These are phyloP conservation scores for Nigrospora osmanthi DNA, from an alignment of 2,329 filamentous ascomycete species.

Conservation along the genomic window DNA sequence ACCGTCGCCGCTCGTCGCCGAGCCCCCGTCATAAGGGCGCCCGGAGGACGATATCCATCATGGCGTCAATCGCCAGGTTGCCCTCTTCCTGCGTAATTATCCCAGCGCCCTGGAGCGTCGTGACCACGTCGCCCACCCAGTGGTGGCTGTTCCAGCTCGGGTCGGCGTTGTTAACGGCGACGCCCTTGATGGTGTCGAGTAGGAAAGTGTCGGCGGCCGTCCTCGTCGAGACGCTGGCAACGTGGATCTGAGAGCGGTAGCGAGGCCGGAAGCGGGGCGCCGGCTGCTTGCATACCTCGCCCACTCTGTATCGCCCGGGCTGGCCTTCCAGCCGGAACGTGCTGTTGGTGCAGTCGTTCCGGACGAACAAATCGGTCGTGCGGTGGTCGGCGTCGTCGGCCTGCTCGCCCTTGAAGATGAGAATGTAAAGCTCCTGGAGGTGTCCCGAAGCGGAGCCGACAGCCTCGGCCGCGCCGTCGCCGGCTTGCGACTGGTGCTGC, in stretches of 20 bases:
- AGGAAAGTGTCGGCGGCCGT: conserved; percentile 2
- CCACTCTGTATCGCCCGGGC: conserved; percentile 14
- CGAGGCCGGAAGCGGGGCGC: conserved; percentile 15
- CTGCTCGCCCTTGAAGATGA: conserved; percentile 20
- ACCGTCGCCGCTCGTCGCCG: neutral
- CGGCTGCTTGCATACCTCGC: conserved; percentile 16
- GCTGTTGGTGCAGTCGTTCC: conserved; percentile 19
- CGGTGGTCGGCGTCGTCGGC: conserved; percentile 19
- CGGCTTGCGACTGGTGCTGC: neutral
- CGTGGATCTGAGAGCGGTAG: conserved; percentile 14
- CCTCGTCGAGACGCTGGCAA: conserved; percentile 3
- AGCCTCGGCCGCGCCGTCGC: neutral
- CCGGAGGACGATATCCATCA: conserved; percentile 1
- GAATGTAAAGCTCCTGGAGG: conserved; percentile 14
- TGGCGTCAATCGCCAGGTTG: conserved; percentile 4
- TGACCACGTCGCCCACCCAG: conserved; percentile 7
- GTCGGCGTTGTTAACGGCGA: conserved; percentile 3
- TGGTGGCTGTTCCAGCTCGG: conserved; percentile 5
- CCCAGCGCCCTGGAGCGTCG: conserved; percentile 1
- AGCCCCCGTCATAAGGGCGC: neutral
- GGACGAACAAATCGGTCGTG: conserved; percentile 18
- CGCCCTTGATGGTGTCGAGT: conserved; percentile 3
- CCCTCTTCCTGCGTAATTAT: conserved; percentile 4
- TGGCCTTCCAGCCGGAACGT: conserved; percentile 19
- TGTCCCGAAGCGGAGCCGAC: no score